Conservation (phyloP, 2,329 filamentous ascomycete species). For the Hypoxylon rubiginosum region DNA sequence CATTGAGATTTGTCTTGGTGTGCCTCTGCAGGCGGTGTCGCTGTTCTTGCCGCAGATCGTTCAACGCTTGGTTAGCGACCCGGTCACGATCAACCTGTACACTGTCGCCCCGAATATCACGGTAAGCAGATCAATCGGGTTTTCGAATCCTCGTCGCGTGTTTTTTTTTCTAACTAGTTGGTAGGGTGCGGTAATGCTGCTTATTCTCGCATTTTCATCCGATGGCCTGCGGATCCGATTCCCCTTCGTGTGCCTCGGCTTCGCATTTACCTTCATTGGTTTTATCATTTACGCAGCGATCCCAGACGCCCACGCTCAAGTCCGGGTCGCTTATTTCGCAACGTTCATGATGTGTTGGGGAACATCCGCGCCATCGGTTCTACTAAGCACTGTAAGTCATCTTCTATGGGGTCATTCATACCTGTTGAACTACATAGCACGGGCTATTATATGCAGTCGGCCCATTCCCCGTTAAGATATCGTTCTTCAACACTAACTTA, state of each 20-base stretch:
- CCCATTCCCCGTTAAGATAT: neutral
- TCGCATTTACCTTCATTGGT: slow-evolving; percentile 79
- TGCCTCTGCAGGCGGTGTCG: slow-evolving; percentile 68
- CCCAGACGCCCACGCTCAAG: slow-evolving; percentile 68
- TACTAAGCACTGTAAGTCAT: slow-evolving; percentile 61
- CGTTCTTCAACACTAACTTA: neutral
- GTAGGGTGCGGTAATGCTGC: slow-evolving; percentile 75
- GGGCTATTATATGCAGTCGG: neutral
- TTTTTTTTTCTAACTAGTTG: slow-evolving; percentile 6
- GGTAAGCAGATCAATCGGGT: slow-evolving; percentile 33
- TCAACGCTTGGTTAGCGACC: slow-evolving; percentile 61
- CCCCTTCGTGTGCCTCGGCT: slow-evolving; percentile 81
- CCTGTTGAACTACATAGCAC: neutral
- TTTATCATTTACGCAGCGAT: slow-evolving; percentile 85
- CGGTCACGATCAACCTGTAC: slow-evolving; percentile 79
- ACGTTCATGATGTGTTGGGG: slow-evolving; percentile 89
- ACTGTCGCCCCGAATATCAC: slow-evolving; percentile 85
- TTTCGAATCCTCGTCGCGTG: neutral
- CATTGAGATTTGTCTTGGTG: slow-evolving; percentile 71
- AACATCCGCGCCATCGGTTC: slow-evolving; percentile 79
- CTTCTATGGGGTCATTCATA: slow-evolving; percentile 12
- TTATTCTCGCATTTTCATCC: slow-evolving; percentile 78
- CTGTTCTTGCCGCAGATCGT: slow-evolving; percentile 70
- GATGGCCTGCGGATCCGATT: slow-evolving; percentile 76
- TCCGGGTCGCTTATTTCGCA: slow-evolving; percentile 80